phyloP scores from a whole-genome alignment of 2,329 filamentous ascomycete genomes.

The Hypocreales sp. region DNA sequence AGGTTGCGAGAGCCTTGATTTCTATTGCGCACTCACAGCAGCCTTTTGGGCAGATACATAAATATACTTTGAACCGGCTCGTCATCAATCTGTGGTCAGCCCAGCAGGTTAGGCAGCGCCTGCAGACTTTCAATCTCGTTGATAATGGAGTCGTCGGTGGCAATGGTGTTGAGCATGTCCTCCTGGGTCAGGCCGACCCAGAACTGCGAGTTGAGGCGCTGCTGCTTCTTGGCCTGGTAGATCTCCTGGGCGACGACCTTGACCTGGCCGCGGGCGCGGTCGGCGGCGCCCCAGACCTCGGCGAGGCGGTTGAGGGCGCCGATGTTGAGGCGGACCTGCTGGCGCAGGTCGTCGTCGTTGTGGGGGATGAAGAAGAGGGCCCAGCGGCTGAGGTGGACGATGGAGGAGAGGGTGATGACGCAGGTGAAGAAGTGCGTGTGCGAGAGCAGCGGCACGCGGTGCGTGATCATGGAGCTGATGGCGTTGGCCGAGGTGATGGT shows the following conservation, averaged over 20 bases:
- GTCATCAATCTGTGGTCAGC: no score
- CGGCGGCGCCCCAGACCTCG: constrained; percentile 57
- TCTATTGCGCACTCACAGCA: not conserved
- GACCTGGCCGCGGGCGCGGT: constrained; percentile 55
- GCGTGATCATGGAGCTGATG: constrained; percentile 58
- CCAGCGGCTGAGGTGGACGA: constrained; percentile 73
- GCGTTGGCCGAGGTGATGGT: constrained; percentile 66
- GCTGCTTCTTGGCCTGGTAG: constrained; percentile 41
- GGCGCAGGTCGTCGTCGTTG: constrained; percentile 52
- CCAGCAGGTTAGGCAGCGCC: constrained; percentile 7
- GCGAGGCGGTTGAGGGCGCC: constrained; percentile 57
- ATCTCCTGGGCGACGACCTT: constrained; percentile 68
- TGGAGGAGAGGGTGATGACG: constrained; percentile 61
- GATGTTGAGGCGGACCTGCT: constrained; percentile 65
- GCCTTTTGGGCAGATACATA: no score
- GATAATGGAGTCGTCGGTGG: constrained; percentile 43
- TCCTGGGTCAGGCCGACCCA: constrained; percentile 39
- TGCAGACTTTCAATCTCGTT: constrained; percentile 32
- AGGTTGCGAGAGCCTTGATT: not conserved
- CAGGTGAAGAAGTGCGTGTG: constrained; percentile 81
- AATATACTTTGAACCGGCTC: no score
- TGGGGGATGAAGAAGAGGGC: constrained; percentile 43
- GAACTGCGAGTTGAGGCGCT: constrained; percentile 34
- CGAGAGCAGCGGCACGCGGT: constrained; percentile 54
- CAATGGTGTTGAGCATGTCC: constrained; percentile 37